These are phyloP conservation scores for Agaricales sp. DNA, from an alignment of 1,284 basidiomycete genomes.

Conservation along the genomic window DNA sequence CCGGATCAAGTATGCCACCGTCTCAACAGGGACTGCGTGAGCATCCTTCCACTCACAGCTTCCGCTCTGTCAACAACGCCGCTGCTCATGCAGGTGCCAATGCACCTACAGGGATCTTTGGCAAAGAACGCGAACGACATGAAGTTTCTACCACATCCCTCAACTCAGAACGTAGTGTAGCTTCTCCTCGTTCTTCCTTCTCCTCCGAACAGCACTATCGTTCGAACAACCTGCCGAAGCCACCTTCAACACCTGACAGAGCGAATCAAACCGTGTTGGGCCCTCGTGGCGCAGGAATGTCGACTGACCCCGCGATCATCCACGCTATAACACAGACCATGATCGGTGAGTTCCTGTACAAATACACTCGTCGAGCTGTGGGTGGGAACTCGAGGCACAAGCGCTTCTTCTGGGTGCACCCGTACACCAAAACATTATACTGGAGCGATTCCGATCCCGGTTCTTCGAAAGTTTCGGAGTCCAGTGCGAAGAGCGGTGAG, in stretches of 20 bases:
- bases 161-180: constrained; percentile 49
- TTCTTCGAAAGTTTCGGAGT: constrained; percentile 77
- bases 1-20: constrained; percentile 65
- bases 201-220: constrained; percentile 58
- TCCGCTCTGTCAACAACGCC: constrained; percentile 61
- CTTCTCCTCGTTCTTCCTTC: constrained; percentile 66
- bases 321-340: constrained; percentile 99
- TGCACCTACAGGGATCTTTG: constrained; percentile 23
- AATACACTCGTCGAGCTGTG: constrained; percentile 90
- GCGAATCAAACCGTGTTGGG: constrained; percentile 23
- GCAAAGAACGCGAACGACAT: constrained; percentile 30
- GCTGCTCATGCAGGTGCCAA: constrained; percentile 34
- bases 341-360: constrained; percentile 98
- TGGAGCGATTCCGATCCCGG: constrained; percentile 96
- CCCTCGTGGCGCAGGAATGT: constrained; percentile 17
- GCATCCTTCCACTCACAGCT: constrained; percentile 69
- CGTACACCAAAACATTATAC: constrained; percentile 96
- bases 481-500: constrained; percentile 93
- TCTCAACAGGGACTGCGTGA: constrained; percentile 54
- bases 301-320: constrained; percentile 82
- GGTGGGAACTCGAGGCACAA: constrained; percentile 89
- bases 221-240: constrained; percentile 16
- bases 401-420: constrained; percentile 99
- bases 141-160: constrained; percentile 59
- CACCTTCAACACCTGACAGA: constrained; percentile 31